Conservation (phyloP, 2,329 filamentous ascomycete genomes). For the Ascochyta viciae-villosae region DNA sequence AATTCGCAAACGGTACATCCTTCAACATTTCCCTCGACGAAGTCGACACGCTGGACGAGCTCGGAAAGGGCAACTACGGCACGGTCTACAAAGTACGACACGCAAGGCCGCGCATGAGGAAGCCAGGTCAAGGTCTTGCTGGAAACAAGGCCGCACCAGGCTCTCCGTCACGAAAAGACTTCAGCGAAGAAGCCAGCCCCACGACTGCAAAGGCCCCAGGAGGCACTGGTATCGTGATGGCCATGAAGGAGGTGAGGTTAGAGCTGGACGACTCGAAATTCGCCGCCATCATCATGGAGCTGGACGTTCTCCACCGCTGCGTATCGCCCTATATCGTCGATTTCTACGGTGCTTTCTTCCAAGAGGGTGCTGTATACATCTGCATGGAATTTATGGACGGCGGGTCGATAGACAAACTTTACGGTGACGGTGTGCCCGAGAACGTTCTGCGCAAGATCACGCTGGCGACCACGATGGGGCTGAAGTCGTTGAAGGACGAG, state of each 20-base stretch:
- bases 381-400: slow-evolving; percentile 99
- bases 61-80: slow-evolving; percentile 98
- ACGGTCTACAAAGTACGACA: slow-evolving; percentile 97
- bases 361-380: slow-evolving; percentile 98
- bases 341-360: slow-evolving; percentile 98
- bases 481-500: slow-evolving; percentile 94
- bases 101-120: slow-evolving; percentile 70
- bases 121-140: slow-evolving; percentile 65
- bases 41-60: slow-evolving; percentile 88
- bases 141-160: slow-evolving; percentile 60
- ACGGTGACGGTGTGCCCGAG: slow-evolving; percentile 88
- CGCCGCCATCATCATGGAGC: slow-evolving; percentile 94
- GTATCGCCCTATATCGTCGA: slow-evolving; percentile 96
- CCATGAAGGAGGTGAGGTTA: slow-evolving; percentile 97
- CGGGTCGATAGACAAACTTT: slow-evolving; percentile 95
- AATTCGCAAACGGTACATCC: slow-evolving; percentile 87
- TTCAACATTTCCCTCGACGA: slow-evolving; percentile 97
- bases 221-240: slow-evolving; percentile 84
- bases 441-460: slow-evolving; percentile 88
- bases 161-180: slow-evolving; percentile 43
- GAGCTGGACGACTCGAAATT: slow-evolving; percentile 98
- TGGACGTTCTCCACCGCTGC: slow-evolving; percentile 94
- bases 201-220: slow-evolving; percentile 46
- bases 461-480: slow-evolving; percentile 84
- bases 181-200: slow-evolving; percentile 47